phyloP scores from a whole-genome alignment of 345 rosid genomes.

The Boechera retrofracta region DNA sequence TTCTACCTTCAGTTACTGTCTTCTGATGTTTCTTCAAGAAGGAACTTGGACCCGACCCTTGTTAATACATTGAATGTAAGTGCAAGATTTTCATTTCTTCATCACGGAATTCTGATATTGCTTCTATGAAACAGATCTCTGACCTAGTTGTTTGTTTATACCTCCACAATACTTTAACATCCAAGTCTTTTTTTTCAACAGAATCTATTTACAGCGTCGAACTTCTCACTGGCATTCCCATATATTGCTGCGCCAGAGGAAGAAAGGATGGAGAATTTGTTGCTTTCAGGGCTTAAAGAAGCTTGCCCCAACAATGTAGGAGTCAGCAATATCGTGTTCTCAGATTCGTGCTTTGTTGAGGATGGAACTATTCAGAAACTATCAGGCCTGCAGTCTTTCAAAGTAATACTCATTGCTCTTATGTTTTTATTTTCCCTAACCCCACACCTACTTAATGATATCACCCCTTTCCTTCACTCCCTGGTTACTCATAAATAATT shows the following conservation, averaged over 20 bases:
- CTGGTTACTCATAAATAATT: slow-evolving; percentile 23
- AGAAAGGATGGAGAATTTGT: slow-evolving; percentile 71
- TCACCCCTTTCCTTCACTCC: slow-evolving; percentile 17
- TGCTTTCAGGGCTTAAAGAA: slow-evolving; percentile 71
- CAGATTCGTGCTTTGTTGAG: slow-evolving; percentile 72
- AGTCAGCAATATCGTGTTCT: slow-evolving; percentile 62
- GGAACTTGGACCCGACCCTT: slow-evolving; percentile 59
- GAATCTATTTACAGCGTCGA: slow-evolving; percentile 68
- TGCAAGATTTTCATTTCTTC: slow-evolving; percentile 17
- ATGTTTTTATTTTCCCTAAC: not conserved
- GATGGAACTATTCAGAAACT: slow-evolving; percentile 69
- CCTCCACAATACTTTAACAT: slow-evolving; percentile 14
- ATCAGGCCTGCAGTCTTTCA: slow-evolving; percentile 61
- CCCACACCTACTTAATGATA: not conserved
- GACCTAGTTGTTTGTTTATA: slow-evolving; percentile 5
- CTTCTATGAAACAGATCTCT: slow-evolving; percentile 3
- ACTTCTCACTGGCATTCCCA: slow-evolving; percentile 94
- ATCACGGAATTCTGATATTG: too few species aligned
- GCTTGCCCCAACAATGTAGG: slow-evolving; percentile 63
- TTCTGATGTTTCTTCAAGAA: slow-evolving; percentile 65
- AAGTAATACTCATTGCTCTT: slow-evolving; percentile 50
- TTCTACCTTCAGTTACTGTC: slow-evolving; percentile 63
- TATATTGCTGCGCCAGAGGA: slow-evolving; percentile 74
- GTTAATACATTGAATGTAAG: slow-evolving; percentile 75
- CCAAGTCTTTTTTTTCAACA: slow-evolving; percentile 47